These are phyloP conservation scores for Talaromyces rugulosus DNA, from an alignment of 2,329 filamentous ascomycete genomes.

Conservation along the genomic window DNA sequence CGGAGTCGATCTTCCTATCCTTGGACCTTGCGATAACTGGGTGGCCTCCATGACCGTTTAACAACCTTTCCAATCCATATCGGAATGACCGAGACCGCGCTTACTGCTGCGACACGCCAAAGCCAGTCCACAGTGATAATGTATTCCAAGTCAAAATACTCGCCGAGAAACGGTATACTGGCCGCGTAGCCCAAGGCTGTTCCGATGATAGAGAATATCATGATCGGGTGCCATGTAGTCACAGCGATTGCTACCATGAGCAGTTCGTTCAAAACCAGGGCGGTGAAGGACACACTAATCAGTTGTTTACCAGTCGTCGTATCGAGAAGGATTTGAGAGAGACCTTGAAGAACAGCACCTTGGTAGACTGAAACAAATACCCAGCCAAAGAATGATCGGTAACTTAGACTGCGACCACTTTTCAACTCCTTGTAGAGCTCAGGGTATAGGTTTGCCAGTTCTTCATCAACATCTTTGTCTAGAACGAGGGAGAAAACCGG, in stretches of 20 bases:
- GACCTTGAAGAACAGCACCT: constrained; percentile 90
- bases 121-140: constrained; percentile 75
- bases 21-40: constrained; percentile 85
- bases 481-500: constrained; percentile 92
- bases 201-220: constrained; percentile 79
- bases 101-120: constrained; percentile 81
- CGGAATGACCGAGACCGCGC: constrained; percentile 74
- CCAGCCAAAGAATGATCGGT: constrained; percentile 96
- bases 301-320: constrained; percentile 64
- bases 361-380: constrained; percentile 93
- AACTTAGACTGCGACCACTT: constrained; percentile 76
- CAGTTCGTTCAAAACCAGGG: constrained; percentile 87
- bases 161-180: constrained; percentile 77
- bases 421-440: constrained; percentile 98
- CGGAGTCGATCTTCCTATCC: constrained; percentile 22
- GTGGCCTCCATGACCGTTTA: constrained; percentile 78
- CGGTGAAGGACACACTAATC: constrained; percentile 88
- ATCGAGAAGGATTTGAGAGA: constrained; percentile 81
- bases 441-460: constrained; percentile 88
- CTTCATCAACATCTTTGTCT: constrained; percentile 92
- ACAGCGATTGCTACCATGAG: constrained; percentile 97
- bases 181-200: constrained; percentile 78
- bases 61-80: constrained; percentile 85
- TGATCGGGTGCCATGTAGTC: constrained; percentile 92
- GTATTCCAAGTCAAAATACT: constrained; percentile 84